These are phyloP conservation scores for Aotearoamyces nothofagi DNA, from an alignment of 2,329 filamentous ascomycete genomes.

Conservation along the genomic window DNA sequence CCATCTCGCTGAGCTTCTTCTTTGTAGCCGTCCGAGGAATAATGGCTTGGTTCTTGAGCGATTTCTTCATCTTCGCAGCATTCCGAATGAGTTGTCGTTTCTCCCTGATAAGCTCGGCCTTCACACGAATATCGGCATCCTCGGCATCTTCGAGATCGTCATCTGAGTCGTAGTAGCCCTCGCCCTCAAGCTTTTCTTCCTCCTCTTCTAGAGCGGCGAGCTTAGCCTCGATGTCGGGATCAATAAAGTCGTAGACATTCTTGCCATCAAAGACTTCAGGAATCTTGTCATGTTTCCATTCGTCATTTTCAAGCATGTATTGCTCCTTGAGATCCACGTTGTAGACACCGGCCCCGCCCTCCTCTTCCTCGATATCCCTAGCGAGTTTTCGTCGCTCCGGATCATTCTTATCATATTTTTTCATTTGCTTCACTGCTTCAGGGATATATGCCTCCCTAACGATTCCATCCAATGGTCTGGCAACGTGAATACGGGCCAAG, in stretches of 20 bases:
- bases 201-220: constrained; percentile 86
- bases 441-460: constrained; percentile 76
- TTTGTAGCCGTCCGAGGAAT: constrained; percentile 73
- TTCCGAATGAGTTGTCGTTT: constrained; percentile 88
- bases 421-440: constrained; percentile 61
- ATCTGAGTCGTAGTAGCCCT: constrained; percentile 88
- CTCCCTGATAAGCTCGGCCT: constrained; percentile 90
- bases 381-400: constrained; percentile 72
- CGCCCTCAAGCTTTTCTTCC: constrained; percentile 79
- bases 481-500: constrained; percentile 88
- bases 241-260: constrained; percentile 95
- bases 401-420: constrained; percentile 84
- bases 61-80: constrained; percentile 88
- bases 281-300: constrained; percentile 94
- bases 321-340: constrained; percentile 84
- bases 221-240: constrained; percentile 91
- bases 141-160: constrained; percentile 71
- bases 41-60: constrained; percentile 89
- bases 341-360: constrained; percentile 91
- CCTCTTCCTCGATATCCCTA: constrained; percentile 77
- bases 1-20: constrained; percentile 76
- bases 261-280: constrained; percentile 90
- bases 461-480: constrained; percentile 74
- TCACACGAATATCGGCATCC: constrained; percentile 74
- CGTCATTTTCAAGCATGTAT: constrained; percentile 73